These are phyloP conservation scores for Camelina hispida DNA, from an alignment of 345 rosid species.

Conservation along the genomic window DNA sequence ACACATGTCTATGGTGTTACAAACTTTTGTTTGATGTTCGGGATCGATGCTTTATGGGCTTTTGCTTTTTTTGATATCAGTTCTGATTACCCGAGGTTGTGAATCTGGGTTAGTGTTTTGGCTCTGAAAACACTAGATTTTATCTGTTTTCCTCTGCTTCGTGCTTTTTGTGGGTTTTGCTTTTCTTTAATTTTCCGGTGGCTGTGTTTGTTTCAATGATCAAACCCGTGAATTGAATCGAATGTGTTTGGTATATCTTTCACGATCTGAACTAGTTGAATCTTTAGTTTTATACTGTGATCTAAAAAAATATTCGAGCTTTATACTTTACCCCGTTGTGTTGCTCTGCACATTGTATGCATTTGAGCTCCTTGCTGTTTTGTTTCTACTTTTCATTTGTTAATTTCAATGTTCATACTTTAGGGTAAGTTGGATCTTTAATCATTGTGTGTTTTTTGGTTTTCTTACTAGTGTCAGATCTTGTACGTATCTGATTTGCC, in stretches of 20 bases:
- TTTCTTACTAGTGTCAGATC: constrained; percentile 30
- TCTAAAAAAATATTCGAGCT: constrained; percentile 17
- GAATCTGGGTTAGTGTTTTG: constrained; percentile 37
- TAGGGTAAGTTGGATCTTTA: constrained; percentile 11
- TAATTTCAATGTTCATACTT: constrained; percentile 26
- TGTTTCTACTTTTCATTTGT: not conserved
- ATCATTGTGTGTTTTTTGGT: not conserved
- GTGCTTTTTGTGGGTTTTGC: constrained; percentile 43
- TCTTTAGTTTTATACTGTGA: constrained; percentile 32
- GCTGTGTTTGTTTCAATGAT: constrained; percentile 41
- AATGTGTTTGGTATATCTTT: constrained; percentile 14
- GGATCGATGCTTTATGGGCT: constrained; percentile 43
- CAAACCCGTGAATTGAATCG: constrained; percentile 32
- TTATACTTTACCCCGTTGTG: constrained; percentile 16
- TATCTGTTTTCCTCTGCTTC: not conserved
- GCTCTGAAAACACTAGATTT: constrained; percentile 32
- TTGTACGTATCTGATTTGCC: constrained; percentile 19
- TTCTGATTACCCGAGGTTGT: constrained; percentile 33
- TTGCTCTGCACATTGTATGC: constrained; percentile 39
- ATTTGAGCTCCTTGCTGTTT: constrained; percentile 21
- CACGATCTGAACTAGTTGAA: constrained; percentile 21
- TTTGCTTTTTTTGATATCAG: constrained; percentile 40
- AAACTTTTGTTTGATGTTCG: constrained; percentile 37
- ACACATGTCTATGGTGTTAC: constrained; percentile 16
- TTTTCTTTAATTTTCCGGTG: constrained; percentile 20